These are phyloP conservation scores for Talaromyces pinophilus DNA, from an alignment of 2,329 filamentous ascomycete genomes.

Conservation along the genomic window DNA sequence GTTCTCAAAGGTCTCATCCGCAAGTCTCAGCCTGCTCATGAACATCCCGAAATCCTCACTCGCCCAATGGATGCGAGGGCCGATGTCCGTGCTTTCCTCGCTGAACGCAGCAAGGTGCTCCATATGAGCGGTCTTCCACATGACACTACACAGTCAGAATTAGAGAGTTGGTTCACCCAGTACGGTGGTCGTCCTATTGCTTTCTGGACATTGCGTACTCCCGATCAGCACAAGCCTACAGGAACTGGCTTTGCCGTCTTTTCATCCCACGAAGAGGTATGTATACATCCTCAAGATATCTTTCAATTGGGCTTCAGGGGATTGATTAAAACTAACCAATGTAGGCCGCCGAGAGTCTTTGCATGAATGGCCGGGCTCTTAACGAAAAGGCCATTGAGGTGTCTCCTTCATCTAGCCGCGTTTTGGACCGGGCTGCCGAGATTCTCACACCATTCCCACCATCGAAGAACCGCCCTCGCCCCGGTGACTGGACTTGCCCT, in stretches of 20 bases:
- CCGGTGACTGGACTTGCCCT: conserved; percentile 98
- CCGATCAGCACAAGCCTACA: conserved; percentile 99
- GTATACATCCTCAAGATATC: neutral
- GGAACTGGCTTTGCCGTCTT: conserved; percentile 98
- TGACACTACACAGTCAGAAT: conserved; percentile 96
- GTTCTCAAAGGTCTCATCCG: conserved; percentile 90
- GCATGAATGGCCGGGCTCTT: conserved; percentile 97
- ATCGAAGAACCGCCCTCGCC: conserved; percentile 95
- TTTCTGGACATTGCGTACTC: conserved; percentile 97
- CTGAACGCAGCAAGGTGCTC: conserved; percentile 94
- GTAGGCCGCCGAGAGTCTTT: conserved; percentile 93
- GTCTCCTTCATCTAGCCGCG: conserved; percentile 93
- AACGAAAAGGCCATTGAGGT: conserved; percentile 99
- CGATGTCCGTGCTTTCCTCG: conserved; percentile 92
- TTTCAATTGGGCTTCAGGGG: neutral
- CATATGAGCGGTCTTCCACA: conserved; percentile 97
- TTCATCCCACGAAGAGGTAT: conserved; percentile 97
- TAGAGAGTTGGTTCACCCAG: conserved; percentile 99
- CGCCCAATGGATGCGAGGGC: conserved; percentile 95
- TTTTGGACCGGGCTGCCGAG: conserved; percentile 91
- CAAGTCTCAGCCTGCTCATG: conserved; percentile 91
- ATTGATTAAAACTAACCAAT: conserved; percentile 19
- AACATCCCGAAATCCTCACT: conserved; percentile 91
- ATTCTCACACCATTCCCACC: conserved; percentile 97
- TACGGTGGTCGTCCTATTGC: conserved; percentile 97